Evolutionary conservation across 306 rosid genomes (phyloP).

Genomic region (Inga laurina): DNA sequence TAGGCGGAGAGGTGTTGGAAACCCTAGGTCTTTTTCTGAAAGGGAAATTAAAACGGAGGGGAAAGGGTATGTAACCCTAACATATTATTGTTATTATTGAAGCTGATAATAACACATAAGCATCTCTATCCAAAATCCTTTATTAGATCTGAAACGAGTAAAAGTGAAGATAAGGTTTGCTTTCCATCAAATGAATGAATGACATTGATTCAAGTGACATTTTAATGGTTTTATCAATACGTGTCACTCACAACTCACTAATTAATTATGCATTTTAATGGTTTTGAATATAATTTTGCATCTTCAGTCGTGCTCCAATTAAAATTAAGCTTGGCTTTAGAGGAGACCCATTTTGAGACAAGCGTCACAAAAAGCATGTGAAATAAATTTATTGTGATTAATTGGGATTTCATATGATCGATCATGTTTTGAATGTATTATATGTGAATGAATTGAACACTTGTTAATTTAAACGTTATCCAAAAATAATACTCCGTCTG

Average conservation of each 20-base stretch:
- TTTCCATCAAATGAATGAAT: background rate
- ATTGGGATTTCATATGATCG: background rate
- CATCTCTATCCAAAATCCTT: background rate
- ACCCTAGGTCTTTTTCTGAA: constrained; percentile 53
- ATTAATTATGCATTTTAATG: background rate
- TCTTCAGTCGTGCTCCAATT: background rate
- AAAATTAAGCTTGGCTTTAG: background rate
- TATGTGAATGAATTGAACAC: background rate
- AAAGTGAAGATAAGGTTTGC: background rate
- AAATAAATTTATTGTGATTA: background rate
- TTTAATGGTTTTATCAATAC: background rate
- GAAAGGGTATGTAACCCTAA: constrained; percentile 44
- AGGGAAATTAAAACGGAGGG: constrained; percentile 29
- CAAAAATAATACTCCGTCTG: background rate
- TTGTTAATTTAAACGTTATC: background rate
- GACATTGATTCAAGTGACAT: background rate
- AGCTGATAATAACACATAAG: background rate
- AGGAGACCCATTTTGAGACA: background rate
- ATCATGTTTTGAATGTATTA: background rate
- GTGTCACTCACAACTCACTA: background rate
- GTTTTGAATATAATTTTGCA: background rate
- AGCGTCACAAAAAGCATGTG: background rate
- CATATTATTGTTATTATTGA: background rate
- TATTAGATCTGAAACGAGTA: background rate
- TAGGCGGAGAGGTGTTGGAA: constrained; percentile 23